Conservation (phyloP, 2,329 filamentous ascomycete genomes). For the Knufia petricola region DNA sequence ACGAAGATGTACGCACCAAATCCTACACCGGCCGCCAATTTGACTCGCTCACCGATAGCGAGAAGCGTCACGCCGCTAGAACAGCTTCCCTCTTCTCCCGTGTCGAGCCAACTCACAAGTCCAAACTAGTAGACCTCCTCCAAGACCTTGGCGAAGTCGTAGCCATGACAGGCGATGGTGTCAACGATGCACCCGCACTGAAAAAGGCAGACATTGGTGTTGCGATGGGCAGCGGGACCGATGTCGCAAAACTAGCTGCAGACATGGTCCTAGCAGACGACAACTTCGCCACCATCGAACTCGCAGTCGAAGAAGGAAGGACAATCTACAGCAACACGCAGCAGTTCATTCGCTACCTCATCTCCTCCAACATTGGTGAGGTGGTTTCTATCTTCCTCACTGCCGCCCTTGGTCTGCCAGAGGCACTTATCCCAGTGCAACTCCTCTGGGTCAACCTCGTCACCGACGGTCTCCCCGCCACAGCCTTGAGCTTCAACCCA, state of each 20-base stretch:
- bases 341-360: slow-evolving; percentile 97
- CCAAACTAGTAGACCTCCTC: slow-evolving; percentile 90
- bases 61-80: slow-evolving; percentile 77
- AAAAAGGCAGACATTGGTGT: slow-evolving; percentile 99
- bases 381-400: slow-evolving; percentile 98
- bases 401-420: slow-evolving; percentile 91
- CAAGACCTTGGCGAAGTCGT: slow-evolving; percentile 90
- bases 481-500: slow-evolving; percentile 94
- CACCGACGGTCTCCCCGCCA: slow-evolving; percentile 92
- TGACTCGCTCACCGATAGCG: slow-evolving; percentile 66
- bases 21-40: slow-evolving; percentile 95
- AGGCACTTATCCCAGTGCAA: slow-evolving; percentile 93
- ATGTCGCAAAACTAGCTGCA: slow-evolving; percentile 90
- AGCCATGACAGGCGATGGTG: slow-evolving; percentile 97
- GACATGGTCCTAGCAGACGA: slow-evolving; percentile 98
- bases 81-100: slow-evolving; percentile 87
- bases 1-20: slow-evolving; percentile 80
- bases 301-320: slow-evolving; percentile 90
- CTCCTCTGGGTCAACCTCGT: slow-evolving; percentile 98
- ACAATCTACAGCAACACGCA: slow-evolving; percentile 99
- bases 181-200: slow-evolving; percentile 93
- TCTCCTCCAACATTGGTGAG: slow-evolving; percentile 98
- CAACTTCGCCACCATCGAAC: slow-evolving; percentile 96
- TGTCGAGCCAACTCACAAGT: slow-evolving; percentile 93
- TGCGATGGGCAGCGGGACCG: slow-evolving; percentile 95